Evolutionary conservation across 305 asterid species (phyloP).

Genomic region (Vinca major): DNA sequence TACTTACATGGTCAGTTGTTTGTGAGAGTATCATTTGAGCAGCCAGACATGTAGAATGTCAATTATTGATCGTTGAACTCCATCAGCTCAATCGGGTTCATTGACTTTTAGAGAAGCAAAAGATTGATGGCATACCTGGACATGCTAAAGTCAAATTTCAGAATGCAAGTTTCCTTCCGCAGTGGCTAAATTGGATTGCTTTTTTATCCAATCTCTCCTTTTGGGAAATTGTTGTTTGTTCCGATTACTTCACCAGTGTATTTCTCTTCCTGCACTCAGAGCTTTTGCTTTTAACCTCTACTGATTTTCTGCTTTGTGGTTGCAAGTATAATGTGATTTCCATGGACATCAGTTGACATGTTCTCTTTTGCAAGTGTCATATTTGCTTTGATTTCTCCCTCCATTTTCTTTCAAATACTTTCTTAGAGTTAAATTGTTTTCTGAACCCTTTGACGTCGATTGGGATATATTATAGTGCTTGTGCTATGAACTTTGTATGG

Average conservation of each 20-base stretch:
- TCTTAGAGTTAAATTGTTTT: too few relatives aligned
- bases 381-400: too few relatives aligned
- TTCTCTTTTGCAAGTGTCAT: too few relatives aligned
- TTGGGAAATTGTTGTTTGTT: not conserved
- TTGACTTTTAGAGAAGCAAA: not conserved
- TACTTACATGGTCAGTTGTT: constrained; percentile 90
- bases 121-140: not conserved
- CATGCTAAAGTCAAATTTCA: not conserved
- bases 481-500: too few relatives aligned
- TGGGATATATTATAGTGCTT: too few relatives aligned
- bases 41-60: constrained; percentile 30
- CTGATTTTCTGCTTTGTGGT: not conserved
- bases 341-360: too few relatives aligned
- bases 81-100: not conserved
- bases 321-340: not conserved
- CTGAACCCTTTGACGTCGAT: too few relatives aligned
- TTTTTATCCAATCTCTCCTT: not conserved
- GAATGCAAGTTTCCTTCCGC: not conserved
- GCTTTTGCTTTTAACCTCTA: not conserved
- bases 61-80: not conserved
- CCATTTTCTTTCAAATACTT: not conserved
- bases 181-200: not conserved
- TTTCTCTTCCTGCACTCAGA: not conserved
- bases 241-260: too few relatives aligned
- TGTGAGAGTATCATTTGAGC: constrained; percentile 86